A percentile compares a stretch with the other conserved stretches of the same genome.
phyloP scores from a whole-genome alignment of 768 basidiomycete genomes.

The Lentinula edodes region DNA sequence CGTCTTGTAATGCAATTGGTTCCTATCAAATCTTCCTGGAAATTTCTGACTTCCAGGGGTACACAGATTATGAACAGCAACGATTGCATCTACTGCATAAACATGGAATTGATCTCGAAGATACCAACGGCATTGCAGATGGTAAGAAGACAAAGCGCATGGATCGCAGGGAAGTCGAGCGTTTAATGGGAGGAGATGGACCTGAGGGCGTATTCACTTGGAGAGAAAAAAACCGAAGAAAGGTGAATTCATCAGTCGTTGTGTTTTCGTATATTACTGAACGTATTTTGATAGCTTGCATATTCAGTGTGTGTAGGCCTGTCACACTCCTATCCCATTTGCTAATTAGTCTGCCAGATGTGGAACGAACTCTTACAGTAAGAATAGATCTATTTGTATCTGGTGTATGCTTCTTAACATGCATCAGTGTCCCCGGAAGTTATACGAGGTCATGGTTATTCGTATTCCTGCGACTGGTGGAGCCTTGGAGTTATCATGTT shows the following conservation, averaged over 20 bases:
- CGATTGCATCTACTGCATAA: conserved; percentile 82
- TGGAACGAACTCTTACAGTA: conserved; percentile 84
- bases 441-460: conserved; percentile 87
- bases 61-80: conserved; percentile 88
- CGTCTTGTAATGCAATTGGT: conserved; percentile 56
- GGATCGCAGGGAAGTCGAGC: conserved; percentile 77
- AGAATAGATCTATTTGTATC: conserved; percentile 26
- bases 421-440: conserved; percentile 82
- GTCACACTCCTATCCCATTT: conserved; percentile 10
- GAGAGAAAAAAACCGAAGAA: conserved; percentile 90
- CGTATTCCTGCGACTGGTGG: conserved; percentile 98
- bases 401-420: conserved; percentile 4
- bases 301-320: conserved; percentile 70
- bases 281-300: conserved; percentile 51
- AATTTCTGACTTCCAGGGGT: conserved; percentile 9
- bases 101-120: conserved; percentile 93
- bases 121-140: conserved; percentile 57
- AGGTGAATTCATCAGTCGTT: conserved; percentile 41
- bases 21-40: conserved; percentile 1
- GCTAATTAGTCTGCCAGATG: conserved; percentile 42
- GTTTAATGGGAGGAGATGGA: conserved; percentile 80
- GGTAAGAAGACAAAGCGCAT: conserved; percentile 73
- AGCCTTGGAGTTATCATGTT: conserved; percentile 96
- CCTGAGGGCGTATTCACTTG: conserved; percentile 87
- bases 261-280: conserved; percentile 18